Percentiles rank a stretch among this genome's conserved stretches.
phyloP scores from a whole-genome alignment of 768 basidiomycete genomes.

The Lactarius psammicola region DNA sequence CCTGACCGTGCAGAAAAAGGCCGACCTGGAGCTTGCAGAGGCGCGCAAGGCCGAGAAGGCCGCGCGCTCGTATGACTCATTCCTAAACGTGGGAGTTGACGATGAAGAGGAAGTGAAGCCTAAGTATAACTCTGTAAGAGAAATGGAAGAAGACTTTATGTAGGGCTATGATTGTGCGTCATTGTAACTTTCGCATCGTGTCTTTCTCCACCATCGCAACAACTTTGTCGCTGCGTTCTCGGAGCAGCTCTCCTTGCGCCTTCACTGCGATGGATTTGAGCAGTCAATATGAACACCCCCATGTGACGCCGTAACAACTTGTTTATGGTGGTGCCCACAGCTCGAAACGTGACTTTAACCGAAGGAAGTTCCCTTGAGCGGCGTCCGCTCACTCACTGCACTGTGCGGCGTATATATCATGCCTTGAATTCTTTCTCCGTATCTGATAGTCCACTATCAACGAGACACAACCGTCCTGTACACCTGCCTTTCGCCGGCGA shows the following conservation, averaged over 20 bases:
- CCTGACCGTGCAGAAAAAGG: conserved; percentile 58
- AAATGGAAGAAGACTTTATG: conserved; percentile 90
- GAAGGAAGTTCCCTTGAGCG: background rate
- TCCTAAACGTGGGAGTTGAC: conserved; percentile 63
- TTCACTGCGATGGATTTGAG: background rate
- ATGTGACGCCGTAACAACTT: too few relatives aligned
- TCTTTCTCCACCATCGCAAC: background rate
- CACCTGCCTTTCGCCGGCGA: too few relatives aligned
- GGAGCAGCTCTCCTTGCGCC: background rate
- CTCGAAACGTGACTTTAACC: background rate
- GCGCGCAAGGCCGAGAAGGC: conserved; percentile 83
- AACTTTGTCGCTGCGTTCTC: background rate
- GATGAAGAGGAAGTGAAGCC: conserved; percentile 48
- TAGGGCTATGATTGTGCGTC: conserved; percentile 34
- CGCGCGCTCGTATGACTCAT: conserved; percentile 78
- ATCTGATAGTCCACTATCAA: background rate
- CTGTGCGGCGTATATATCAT: too few relatives aligned
- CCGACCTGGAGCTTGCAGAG: conserved; percentile 71
- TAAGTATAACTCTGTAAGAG: conserved; percentile 60
- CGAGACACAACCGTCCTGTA: background rate
- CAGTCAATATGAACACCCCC: background rate
- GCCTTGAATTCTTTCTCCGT: too few relatives aligned
- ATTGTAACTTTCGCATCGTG: background rate
- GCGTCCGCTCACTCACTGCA: background rate
- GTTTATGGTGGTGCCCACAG: background rate